Evolutionary conservation across 2,329 filamentous ascomycete species (phyloP).

Genomic region (Xylaria sp.): DNA sequence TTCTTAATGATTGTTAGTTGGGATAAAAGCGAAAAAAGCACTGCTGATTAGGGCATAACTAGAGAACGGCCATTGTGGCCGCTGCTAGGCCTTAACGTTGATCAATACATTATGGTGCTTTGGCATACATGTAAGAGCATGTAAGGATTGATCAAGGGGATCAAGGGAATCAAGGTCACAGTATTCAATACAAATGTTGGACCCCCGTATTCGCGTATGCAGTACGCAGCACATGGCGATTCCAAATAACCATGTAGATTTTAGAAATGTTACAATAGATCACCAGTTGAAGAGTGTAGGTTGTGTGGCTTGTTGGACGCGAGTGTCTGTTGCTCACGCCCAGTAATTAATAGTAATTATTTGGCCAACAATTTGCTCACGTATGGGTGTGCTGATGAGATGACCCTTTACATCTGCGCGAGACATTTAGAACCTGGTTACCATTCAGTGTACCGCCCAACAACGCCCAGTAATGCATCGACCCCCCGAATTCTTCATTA

Average conservation of each 20-base stretch:
- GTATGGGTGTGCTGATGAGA: conserved; percentile 13
- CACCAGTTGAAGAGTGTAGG: conserved; percentile 21
- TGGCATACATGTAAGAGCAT: conserved; percentile 6
- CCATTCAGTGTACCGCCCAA: conserved; percentile 26
- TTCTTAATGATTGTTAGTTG: background rate
- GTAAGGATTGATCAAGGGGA: conserved; percentile 10
- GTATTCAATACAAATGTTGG: conserved; percentile 9
- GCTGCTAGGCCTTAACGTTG: background rate
- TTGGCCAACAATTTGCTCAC: conserved; percentile 26
- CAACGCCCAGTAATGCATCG: conserved; percentile 33
- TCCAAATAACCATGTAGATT: conserved; percentile 33
- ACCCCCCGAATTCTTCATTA: conserved; percentile 19
- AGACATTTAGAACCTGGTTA: conserved; percentile 7
- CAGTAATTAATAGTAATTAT: conserved; percentile 38
- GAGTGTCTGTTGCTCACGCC: conserved; percentile 28
- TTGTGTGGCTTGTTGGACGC: conserved; percentile 29
- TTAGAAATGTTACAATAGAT: conserved; percentile 23
- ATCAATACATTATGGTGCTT: background rate
- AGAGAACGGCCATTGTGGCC: conserved; percentile 20
- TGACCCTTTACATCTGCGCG: conserved; percentile 21
- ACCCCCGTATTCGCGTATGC: conserved; percentile 14
- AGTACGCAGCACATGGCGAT: conserved; percentile 26
- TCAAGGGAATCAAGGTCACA: background rate
- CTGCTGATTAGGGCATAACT: background rate
- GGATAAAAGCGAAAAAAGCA: background rate